Conservation (phyloP, 306 rosid genomes). For the Cyamopsis tetragonoloba region DNA sequence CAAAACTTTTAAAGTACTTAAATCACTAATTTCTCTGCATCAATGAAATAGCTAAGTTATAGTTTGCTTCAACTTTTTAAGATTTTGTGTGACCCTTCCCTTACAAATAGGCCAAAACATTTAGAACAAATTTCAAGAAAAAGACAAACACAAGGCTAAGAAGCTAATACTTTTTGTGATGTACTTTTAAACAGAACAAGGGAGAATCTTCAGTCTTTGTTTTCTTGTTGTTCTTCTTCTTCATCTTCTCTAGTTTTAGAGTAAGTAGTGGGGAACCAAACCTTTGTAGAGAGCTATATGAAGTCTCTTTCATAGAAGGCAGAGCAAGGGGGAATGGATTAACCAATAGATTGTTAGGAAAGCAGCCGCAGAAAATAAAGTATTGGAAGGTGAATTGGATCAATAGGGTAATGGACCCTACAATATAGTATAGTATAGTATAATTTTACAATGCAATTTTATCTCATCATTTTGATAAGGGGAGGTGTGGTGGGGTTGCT, state of each 20-base stretch:
- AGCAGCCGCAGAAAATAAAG: slow-evolving; percentile 42
- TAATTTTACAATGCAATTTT: slow-evolving; percentile 22
- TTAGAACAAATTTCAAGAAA: slow-evolving; percentile 5
- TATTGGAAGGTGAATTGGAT: slow-evolving; percentile 41
- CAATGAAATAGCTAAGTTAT: neutral
- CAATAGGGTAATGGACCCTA: slow-evolving; percentile 30
- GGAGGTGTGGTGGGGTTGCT: slow-evolving; percentile 75
- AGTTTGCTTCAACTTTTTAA: slow-evolving; percentile 9
- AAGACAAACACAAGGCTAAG: slow-evolving; percentile 31
- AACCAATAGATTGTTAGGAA: slow-evolving; percentile 47
- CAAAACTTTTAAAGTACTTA: too few species aligned
- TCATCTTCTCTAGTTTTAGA: neutral
- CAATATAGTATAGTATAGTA: too few species aligned
- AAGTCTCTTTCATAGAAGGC: slow-evolving; percentile 33
- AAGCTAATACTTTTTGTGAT: slow-evolving; percentile 23
- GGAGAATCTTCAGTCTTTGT: slow-evolving; percentile 5
- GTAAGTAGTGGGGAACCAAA: slow-evolving; percentile 23
- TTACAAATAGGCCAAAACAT: neutral
- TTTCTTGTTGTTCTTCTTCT: too few species aligned
- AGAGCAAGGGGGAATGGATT: slow-evolving; percentile 25
- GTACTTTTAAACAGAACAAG: slow-evolving; percentile 24
- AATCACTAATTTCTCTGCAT: slow-evolving; percentile 1
- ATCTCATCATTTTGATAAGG: slow-evolving; percentile 39
- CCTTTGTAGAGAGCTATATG: slow-evolving; percentile 21
- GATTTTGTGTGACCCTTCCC: neutral